These are phyloP conservation scores for Castanopsis chinensis DNA, from an alignment of 306 rosid genomes.

Conservation along the genomic window DNA sequence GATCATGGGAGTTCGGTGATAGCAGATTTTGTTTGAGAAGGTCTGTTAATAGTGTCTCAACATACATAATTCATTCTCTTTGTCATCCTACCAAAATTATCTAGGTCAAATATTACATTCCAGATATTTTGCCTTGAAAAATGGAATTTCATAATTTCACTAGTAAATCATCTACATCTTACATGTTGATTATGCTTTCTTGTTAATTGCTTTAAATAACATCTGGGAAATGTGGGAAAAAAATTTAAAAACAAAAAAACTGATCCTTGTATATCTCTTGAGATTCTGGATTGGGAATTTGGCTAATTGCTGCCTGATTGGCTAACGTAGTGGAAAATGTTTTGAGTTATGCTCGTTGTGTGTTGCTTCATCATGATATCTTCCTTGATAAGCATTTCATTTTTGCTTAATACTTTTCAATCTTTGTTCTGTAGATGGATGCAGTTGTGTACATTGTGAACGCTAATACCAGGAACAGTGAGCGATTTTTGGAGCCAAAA, in stretches of 20 bases:
- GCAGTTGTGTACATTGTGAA: slow-evolving; percentile 81
- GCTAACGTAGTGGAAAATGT: background rate
- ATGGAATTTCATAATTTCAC: background rate
- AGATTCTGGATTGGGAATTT: background rate
- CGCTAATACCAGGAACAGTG: slow-evolving; percentile 56
- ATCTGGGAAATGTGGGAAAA: background rate
- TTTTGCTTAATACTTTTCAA: background rate
- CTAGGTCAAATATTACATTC: background rate
- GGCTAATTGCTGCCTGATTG: background rate
- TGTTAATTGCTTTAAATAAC: background rate
- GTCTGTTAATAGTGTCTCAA: slow-evolving; percentile 36
- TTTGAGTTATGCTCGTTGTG: background rate
- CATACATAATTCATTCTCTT: slow-evolving; percentile 7
- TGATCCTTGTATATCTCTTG: background rate
- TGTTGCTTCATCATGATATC: background rate
- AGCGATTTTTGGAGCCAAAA: slow-evolving; percentile 67
- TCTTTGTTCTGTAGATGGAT: slow-evolving; percentile 57
- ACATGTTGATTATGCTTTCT: background rate
- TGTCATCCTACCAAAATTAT: background rate
- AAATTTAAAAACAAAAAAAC: background rate
- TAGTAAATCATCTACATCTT: background rate
- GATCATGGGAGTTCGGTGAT: slow-evolving; percentile 36
- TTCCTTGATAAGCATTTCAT: background rate
- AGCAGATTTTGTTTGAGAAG: slow-evolving; percentile 34
- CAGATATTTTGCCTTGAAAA: background rate